A percentile compares a stretch with the other conserved stretches of the same genome.
Conservation (phyloP, 2,329 filamentous ascomycete genomes). For the Coniochaeta sp. region DNA sequence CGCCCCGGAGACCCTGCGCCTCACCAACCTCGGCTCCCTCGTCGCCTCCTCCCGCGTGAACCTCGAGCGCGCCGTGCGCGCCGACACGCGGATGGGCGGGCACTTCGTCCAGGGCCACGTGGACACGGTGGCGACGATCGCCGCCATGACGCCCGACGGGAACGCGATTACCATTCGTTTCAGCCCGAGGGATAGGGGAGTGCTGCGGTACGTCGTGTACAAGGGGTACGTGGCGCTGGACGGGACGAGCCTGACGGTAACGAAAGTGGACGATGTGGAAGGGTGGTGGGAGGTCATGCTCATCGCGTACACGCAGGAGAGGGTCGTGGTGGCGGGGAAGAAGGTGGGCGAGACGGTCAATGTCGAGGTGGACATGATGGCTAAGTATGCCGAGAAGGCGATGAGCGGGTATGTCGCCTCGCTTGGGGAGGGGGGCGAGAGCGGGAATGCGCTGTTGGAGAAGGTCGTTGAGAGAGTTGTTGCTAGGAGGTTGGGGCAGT, state of each 20-base stretch:
- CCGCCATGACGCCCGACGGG: constrained; percentile 69
- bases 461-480: constrained; percentile 71
- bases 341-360: constrained; percentile 76
- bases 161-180: constrained; percentile 87
- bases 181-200: constrained; percentile 57
- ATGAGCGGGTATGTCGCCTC: constrained; percentile 69
- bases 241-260: constrained; percentile 89
- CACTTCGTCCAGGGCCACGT: constrained; percentile 98
- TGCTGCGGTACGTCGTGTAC: constrained; percentile 85
- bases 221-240: constrained; percentile 96
- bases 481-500: constrained; percentile 52
- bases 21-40: constrained; percentile 86
- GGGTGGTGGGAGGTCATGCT: constrained; percentile 96
- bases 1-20: constrained; percentile 88
- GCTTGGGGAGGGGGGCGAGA: constrained; percentile 37
- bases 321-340: constrained; percentile 77
- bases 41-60: constrained; percentile 66
- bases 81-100: constrained; percentile 90
- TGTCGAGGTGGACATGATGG: constrained; percentile 84
- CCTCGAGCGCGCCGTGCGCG: constrained; percentile 86
- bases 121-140: constrained; percentile 76
- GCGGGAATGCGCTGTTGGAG: constrained; percentile 53
- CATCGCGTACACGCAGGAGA: constrained; percentile 92
- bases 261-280: constrained; percentile 69
- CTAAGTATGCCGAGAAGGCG: constrained; percentile 85